phyloP scores from a whole-genome alignment of 768 basidiomycete genomes.

The Russula brevipes region DNA sequence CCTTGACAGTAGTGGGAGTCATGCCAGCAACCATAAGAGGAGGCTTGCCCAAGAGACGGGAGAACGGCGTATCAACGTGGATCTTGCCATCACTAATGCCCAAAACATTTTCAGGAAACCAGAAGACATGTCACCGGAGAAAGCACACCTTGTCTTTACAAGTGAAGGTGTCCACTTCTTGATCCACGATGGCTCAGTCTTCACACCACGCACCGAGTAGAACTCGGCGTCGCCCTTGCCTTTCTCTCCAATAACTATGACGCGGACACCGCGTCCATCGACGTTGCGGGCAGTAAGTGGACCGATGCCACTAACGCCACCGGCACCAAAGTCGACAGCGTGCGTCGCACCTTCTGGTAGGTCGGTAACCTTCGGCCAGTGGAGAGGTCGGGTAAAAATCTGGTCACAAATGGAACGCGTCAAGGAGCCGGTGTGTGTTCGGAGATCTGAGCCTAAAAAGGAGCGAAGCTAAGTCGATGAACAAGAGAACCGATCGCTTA shows the following conservation, averaged over 20 bases:
- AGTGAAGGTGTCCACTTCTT: conserved; percentile 82
- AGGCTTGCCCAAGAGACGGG: conserved; percentile 90
- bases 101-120: conserved; percentile 4
- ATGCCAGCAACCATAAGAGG: conserved; percentile 99
- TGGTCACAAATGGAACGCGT: conserved; percentile 88
- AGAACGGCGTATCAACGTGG: conserved; percentile 94
- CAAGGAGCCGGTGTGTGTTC: conserved; percentile 60
- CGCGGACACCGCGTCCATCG: conserved; percentile 89
- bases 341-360: conserved; percentile 92
- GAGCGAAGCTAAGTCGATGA: conserved; percentile 17
- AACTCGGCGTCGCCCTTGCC: conserved; percentile 86
- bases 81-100: conserved; percentile 77
- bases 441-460: conserved; percentile 75
- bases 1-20: conserved; percentile 96
- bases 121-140: background rate
- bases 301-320: conserved; percentile 90
- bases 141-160: conserved; percentile 78
- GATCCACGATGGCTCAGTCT: conserved; percentile 85
- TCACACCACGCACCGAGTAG: conserved; percentile 59
- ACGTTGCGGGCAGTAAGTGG: conserved; percentile 84
- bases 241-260: conserved; percentile 87
- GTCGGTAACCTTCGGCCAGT: conserved; percentile 86
- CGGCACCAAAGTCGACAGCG: conserved; percentile 94
- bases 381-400: conserved; percentile 86
- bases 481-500: conserved; percentile 8